phyloP scores from a whole-genome alignment of 2,329 filamentous ascomycete species.

The Cercospora janseana region DNA sequence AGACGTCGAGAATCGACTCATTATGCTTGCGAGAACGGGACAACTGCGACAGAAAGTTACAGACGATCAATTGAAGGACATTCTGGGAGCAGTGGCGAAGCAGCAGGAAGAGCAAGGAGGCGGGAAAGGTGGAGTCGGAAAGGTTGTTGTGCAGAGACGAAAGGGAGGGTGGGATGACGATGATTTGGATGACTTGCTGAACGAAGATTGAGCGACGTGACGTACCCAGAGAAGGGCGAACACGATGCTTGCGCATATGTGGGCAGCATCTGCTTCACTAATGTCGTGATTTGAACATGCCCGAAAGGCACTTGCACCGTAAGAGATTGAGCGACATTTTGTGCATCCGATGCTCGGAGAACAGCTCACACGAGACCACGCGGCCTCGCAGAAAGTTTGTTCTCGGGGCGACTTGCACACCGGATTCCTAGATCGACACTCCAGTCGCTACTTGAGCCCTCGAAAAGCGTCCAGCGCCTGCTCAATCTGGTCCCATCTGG shows the following conservation, averaged over 20 bases:
- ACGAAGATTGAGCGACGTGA: conserved; percentile 39
- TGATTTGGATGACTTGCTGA: conserved; percentile 68
- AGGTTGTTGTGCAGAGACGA: conserved; percentile 80
- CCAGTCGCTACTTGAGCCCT: neutral
- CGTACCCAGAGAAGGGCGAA: neutral
- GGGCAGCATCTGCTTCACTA: no score
- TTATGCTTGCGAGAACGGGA: conserved; percentile 83
- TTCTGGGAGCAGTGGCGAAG: conserved; percentile 81
- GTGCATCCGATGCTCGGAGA: no score
- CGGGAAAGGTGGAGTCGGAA: conserved; percentile 54
- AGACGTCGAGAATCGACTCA: conserved; percentile 88
- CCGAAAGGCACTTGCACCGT: no score
- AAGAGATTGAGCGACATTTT: no score
- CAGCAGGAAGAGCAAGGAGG: conserved; percentile 56
- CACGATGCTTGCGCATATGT: neutral
- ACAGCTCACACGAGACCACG: no score
- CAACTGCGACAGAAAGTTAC: conserved; percentile 86
- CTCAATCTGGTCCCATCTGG: conserved; percentile 42
- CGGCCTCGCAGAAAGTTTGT: no score
- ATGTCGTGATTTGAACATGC: no score
- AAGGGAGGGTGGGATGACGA: conserved; percentile 86
- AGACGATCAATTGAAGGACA: conserved; percentile 88
- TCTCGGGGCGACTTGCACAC: no score
- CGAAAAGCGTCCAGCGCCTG: conserved; percentile 20
- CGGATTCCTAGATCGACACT: no score